phyloP scores from a whole-genome alignment of 768 basidiomycete genomes.

The Hygrocybe coccinea region DNA sequence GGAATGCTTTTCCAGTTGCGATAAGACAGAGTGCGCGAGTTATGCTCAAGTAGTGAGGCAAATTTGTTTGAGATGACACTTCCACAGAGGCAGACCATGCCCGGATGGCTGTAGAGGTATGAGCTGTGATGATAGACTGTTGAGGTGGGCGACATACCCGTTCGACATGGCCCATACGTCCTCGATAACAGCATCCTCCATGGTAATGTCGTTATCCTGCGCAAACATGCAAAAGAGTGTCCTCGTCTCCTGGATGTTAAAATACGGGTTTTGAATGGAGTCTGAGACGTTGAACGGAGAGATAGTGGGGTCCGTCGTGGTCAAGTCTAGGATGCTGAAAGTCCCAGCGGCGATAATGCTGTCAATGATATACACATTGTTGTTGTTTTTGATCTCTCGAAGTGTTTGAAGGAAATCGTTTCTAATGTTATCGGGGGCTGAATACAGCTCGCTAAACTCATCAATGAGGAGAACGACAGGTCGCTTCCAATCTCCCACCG shows the following conservation, averaged over 20 bases:
- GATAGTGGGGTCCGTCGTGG: background rate
- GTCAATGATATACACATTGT: background rate
- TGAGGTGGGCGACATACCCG: background rate
- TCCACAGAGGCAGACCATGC: constrained; percentile 1
- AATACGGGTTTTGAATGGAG: constrained; percentile 1
- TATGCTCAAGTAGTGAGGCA: background rate
- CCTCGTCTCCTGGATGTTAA: background rate
- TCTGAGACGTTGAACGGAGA: background rate
- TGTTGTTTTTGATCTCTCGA: background rate
- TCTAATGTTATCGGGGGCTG: background rate
- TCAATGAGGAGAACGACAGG: too few relatives aligned
- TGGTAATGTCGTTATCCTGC: background rate
- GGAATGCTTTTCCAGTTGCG: constrained; percentile 7
- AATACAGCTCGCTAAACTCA: background rate
- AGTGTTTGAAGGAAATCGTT: background rate
- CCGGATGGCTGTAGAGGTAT: background rate
- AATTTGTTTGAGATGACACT: background rate
- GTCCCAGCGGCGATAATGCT: too few relatives aligned
- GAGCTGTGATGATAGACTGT: background rate
- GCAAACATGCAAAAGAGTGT: background rate
- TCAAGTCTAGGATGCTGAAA: too few relatives aligned
- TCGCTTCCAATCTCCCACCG: background rate
- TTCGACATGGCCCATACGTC: constrained; percentile 3
- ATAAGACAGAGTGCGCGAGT: background rate
- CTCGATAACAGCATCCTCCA: background rate